phyloP scores from a whole-genome alignment of 2,329 filamentous ascomycete species.

The Neopestalotiopsis rosae region DNA sequence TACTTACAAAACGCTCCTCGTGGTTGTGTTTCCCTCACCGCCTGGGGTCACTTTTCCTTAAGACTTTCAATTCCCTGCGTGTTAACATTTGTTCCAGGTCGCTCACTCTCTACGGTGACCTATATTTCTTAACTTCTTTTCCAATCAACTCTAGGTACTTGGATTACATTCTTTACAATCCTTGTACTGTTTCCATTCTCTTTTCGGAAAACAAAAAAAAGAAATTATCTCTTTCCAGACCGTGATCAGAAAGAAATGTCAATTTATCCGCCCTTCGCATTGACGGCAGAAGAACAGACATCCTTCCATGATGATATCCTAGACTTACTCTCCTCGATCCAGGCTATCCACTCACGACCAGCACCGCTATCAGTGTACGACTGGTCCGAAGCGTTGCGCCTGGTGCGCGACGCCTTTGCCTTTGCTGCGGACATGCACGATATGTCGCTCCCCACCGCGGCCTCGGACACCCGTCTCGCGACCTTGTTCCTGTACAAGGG shows the following conservation, averaged over 20 bases:
- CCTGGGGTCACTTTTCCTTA: background rate
- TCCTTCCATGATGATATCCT: background rate
- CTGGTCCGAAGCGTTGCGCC: conserved; percentile 13
- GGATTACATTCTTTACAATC: background rate
- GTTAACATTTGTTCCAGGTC: background rate
- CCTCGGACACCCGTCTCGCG: background rate
- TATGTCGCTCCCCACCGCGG: background rate
- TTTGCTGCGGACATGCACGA: conserved; percentile 9
- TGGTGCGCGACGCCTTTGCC: conserved; percentile 6
- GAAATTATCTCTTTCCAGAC: background rate
- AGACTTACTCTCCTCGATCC: conserved; percentile 1
- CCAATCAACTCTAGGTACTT: no score
- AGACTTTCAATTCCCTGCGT: background rate
- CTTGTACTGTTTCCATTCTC: background rate
- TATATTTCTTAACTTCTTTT: background rate
- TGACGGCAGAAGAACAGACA: background rate
- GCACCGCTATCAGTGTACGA: conserved; percentile 7
- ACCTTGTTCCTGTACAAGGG: conserved; percentile 14
- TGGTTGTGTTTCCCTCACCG: background rate
- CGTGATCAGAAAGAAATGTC: background rate
- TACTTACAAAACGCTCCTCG: background rate
- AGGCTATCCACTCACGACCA: conserved; percentile 1
- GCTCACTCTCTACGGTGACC: background rate
- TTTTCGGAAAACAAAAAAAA: no score
- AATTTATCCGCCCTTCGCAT: background rate